A percentile compares a stretch with the other conserved stretches of the same genome.
Evolutionary conservation across 2,329 filamentous ascomycete genomes (phyloP).

Genomic region (Fusarium sp.): DNA sequence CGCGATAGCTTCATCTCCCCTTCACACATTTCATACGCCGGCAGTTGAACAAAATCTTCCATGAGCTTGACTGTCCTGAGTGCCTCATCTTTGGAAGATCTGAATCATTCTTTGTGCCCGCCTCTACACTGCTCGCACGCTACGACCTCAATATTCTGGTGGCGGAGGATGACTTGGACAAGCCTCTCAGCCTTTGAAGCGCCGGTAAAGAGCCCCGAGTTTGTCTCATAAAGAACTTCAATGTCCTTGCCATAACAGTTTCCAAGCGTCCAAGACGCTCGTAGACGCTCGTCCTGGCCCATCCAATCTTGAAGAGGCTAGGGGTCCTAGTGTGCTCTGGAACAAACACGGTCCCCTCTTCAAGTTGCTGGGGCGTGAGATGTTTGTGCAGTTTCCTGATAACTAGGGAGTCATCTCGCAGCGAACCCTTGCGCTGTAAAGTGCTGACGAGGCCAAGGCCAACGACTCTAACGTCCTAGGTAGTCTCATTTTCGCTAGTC

Average conservation of each 20-base stretch:
- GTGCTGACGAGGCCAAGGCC: background rate
- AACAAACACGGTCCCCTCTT: conserved; percentile 16
- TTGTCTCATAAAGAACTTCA: conserved; percentile 14
- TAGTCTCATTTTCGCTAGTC: background rate
- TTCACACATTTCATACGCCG: conserved; percentile 14
- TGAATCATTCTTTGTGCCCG: conserved; percentile 17
- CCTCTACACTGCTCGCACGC: conserved; percentile 7
- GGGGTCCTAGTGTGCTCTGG: conserved; percentile 3
- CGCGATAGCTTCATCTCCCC: conserved; percentile 13
- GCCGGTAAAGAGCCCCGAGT: background rate
- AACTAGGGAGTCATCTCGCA: conserved; percentile 2
- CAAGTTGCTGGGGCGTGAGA: background rate
- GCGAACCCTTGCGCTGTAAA: conserved; percentile 10
- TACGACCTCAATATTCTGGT: background rate
- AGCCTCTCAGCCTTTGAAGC: conserved; percentile 18
- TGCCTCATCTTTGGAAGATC: background rate
- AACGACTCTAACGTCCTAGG: background rate
- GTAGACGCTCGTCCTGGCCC: background rate
- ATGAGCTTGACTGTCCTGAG: conserved; percentile 9
- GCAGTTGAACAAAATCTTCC: conserved; percentile 14
- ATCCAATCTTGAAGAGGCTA: conserved; percentile 22
- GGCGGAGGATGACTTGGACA: background rate
- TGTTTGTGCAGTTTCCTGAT: background rate
- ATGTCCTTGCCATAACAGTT: conserved; percentile 16
- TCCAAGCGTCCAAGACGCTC: background rate